Conservation (phyloP, 2,329 filamentous ascomycete species). For the Epichloe typhina region DNA sequence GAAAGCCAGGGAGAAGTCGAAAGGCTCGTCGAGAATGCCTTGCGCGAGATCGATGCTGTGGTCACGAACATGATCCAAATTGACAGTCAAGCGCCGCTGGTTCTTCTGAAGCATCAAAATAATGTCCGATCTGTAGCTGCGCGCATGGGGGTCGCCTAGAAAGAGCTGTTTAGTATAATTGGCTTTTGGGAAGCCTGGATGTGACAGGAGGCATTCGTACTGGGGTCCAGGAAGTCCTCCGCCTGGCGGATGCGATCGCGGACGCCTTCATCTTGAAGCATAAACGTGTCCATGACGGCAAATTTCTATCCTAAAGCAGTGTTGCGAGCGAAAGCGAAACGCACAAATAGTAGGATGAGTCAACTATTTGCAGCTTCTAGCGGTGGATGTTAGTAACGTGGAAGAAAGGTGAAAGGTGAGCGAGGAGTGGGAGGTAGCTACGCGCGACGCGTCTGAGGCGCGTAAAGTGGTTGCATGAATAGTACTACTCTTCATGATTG, state of each 20-base stretch:
- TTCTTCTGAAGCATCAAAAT: conserved; percentile 61
- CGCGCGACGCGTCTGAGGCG: conserved; percentile 1
- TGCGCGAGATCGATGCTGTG: conserved; percentile 73
- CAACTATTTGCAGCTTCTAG: background rate
- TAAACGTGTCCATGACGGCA: conserved; percentile 52
- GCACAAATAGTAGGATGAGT: background rate
- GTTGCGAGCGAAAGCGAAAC: background rate
- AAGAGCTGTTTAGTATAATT: background rate
- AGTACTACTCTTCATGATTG: too few species aligned
- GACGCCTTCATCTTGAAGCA: conserved; percentile 74
- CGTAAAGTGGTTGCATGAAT: conserved; percentile 4
- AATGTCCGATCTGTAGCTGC: conserved; percentile 83
- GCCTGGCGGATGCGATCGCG: conserved; percentile 74
- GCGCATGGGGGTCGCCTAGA: conserved; percentile 37
- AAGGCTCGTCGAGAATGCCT: conserved; percentile 69
- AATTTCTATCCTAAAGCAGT: background rate
- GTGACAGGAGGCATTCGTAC: conserved; percentile 37
- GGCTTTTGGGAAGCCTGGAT: background rate
- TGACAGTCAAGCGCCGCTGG: conserved; percentile 53
- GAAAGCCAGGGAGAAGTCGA: conserved; percentile 80
- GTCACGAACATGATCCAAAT: conserved; percentile 80
- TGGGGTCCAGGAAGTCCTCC: conserved; percentile 87
- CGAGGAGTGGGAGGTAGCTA: background rate
- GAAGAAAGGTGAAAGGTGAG: background rate
- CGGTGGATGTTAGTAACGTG: background rate